Base-by-base conservation (phyloP, 1,284 basidiomycete species). In the Cutaneotrichosporon curvatum region DNA sequence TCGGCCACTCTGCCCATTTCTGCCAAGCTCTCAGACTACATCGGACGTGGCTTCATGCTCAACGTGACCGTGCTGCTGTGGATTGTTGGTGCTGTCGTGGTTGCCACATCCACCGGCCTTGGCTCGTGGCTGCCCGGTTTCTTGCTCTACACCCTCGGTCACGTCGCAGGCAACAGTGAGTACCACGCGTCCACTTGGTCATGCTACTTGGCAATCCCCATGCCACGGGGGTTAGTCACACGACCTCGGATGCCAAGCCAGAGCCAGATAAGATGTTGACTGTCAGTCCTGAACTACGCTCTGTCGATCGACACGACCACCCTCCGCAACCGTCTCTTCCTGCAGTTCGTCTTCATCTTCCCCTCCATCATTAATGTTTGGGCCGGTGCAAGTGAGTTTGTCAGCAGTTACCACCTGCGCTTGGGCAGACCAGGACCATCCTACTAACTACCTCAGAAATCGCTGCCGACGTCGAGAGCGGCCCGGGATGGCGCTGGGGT, bases 231-330 rank as follows among this genome's bases (percentile, higher is more conserved):
- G n/a, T n/a, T n/a, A n/a, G n/a, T n/a, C n/a, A n/a, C n/a, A n/a
- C n/a, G n/a, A n/a, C n/a, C n/a, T n/a, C n/a, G n/a, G n/a, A n/a
- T n/a, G n/a, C n/a, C n/a, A n/a, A n/a, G n/a, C n/a, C 16, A 28
- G 8, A 28, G 7, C 25, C 25, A 28, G 25, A 23, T 7, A 28
- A 28, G 25, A 28, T 7, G 25, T 28, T 42, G 28, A 39, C 41
- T 19, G n/a, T 14, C 47, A 58, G 61, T 65, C 42, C 48, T 61
- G 44, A 59, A 72, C 36, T 73, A 74, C 45, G 63, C 74, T 31
- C 53, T 74, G 35, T 67, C 74, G 38, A 73, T 67, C 42, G 74
- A 75, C 57, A 57, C 64, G 8, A 70, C 73, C 0, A 63, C 65
- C 4, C 62, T 74, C 5, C 65, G 70, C 40, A 68, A 67, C 43